Evolutionary conservation across 441 rosid genomes (phyloP).

Genomic region (Capsella rubella): DNA sequence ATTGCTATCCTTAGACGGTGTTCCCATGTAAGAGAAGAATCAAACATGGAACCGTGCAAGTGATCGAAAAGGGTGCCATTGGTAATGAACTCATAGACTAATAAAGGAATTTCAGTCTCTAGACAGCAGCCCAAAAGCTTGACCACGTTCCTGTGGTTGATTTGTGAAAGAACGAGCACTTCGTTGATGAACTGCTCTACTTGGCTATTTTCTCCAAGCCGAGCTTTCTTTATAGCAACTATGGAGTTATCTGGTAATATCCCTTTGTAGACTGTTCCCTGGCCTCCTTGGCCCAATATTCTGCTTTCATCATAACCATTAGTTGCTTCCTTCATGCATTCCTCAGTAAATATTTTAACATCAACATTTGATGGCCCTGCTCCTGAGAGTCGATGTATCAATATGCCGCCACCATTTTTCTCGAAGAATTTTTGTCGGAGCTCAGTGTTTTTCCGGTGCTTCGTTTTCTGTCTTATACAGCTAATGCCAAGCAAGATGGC

Average conservation of each 20-base stretch:
- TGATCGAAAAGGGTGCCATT: constrained; percentile 37
- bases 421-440: constrained; percentile 27
- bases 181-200: constrained; percentile 40
- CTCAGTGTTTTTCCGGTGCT: not conserved
- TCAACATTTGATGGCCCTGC: constrained; percentile 21
- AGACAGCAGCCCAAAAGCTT: constrained; percentile 38
- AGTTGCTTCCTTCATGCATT: constrained; percentile 29
- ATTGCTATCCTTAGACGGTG: constrained; percentile 24
- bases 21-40: constrained; percentile 33
- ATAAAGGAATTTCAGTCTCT: constrained; percentile 35
- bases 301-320: constrained; percentile 30
- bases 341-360: constrained; percentile 32
- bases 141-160: constrained; percentile 40
- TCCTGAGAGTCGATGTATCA: constrained; percentile 22
- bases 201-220: constrained; percentile 37
- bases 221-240: constrained; percentile 39
- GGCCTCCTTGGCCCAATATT: constrained; percentile 39
- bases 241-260: constrained; percentile 18
- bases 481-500: not conserved
- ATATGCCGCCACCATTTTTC: constrained; percentile 31
- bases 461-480: not conserved
- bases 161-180: constrained; percentile 31
- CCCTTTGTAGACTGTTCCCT: constrained; percentile 45
- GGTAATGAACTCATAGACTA: constrained; percentile 36
- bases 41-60: constrained; percentile 23